Evolutionary conservation across 2,329 filamentous ascomycete species (phyloP).

Genomic region (Zymoseptoria brevis): DNA sequence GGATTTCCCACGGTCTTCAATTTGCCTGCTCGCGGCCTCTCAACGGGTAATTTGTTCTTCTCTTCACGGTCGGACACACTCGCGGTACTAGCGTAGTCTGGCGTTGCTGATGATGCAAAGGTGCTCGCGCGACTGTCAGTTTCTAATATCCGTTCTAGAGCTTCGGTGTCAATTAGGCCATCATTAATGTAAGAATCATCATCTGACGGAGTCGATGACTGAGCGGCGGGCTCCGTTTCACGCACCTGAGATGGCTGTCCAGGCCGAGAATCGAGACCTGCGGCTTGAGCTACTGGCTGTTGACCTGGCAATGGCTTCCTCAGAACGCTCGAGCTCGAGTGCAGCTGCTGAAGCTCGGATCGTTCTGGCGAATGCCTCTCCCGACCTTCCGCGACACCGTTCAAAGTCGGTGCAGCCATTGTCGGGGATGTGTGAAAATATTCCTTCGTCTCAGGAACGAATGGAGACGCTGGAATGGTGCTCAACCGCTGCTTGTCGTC

Average conservation of each 20-base stretch:
- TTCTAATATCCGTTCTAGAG: slow-evolving; percentile 32
- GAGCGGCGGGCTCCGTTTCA: slow-evolving; percentile 9
- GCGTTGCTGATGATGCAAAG: slow-evolving; percentile 45
- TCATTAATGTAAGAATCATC: slow-evolving; percentile 17
- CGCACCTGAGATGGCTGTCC: slow-evolving; percentile 16
- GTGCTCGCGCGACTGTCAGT: slow-evolving; percentile 20
- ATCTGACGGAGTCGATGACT: slow-evolving; percentile 17
- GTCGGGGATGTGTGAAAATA: slow-evolving; percentile 20
- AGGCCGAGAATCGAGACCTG: slow-evolving; percentile 1
- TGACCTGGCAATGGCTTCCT: slow-evolving; percentile 23
- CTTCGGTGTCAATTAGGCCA: slow-evolving; percentile 38
- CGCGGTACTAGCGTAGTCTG: slow-evolving; percentile 68
- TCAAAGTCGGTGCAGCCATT: slow-evolving; percentile 12
- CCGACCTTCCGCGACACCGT: slow-evolving; percentile 7
- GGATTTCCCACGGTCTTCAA: slow-evolving; percentile 65
- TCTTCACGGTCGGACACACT: slow-evolving; percentile 37
- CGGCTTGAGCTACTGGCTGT: slow-evolving; percentile 8
- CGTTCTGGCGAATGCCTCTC: slow-evolving; percentile 15
- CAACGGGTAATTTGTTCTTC: slow-evolving; percentile 41
- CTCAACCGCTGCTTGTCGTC: slow-evolving; percentile 30
- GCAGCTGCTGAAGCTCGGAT: slow-evolving; percentile 19
- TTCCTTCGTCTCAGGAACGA: slow-evolving; percentile 29
- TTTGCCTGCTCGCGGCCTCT: slow-evolving; percentile 68
- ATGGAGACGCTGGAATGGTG: slow-evolving; percentile 41
- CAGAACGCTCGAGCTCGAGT: slow-evolving; percentile 22